Conservation (phyloP, 1,284 basidiomycete species). For the Papiliotrema fonsecae region DNA sequence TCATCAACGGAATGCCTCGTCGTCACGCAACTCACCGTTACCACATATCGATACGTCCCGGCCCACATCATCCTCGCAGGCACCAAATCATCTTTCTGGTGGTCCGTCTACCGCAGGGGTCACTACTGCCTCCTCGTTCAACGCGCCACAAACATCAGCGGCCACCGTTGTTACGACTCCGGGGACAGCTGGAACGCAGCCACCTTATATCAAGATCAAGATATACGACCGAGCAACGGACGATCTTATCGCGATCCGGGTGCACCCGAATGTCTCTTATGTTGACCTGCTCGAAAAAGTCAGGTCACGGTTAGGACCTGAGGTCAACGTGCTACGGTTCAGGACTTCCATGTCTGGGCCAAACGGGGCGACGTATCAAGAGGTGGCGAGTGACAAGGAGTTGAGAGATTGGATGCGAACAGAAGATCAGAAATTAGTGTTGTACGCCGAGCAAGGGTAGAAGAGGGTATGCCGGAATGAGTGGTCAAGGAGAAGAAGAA, state of each 20-base stretch:
- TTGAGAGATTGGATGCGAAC: constrained; percentile 74
- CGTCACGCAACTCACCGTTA: constrained; percentile 4
- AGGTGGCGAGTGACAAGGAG: constrained; percentile 64
- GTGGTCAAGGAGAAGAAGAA: neutral
- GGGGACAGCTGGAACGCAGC: constrained; percentile 54
- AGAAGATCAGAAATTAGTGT: constrained; percentile 74
- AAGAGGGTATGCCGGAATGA: neutral
- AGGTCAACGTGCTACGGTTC: constrained; percentile 66
- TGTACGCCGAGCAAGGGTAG: constrained; percentile 61
- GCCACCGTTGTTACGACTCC: neutral
- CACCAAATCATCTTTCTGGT: constrained; percentile 1
- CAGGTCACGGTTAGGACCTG: constrained; percentile 72
- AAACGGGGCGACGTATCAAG: constrained; percentile 58
- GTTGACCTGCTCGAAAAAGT: constrained; percentile 86
- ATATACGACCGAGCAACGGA: constrained; percentile 88
- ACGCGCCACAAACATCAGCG: neutral
- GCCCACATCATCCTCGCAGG: neutral
- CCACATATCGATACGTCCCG: neutral
- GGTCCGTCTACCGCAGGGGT: constrained; percentile 9
- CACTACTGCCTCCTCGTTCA: constrained; percentile 5
- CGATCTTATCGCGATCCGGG: constrained; percentile 94
- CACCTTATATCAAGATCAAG: constrained; percentile 94
- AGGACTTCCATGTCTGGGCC: constrained; percentile 58
- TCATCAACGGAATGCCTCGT: constrained; percentile 14
- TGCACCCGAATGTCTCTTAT: constrained; percentile 86